A percentile compares a stretch with the other conserved stretches of the same genome.
These are phyloP conservation scores for Candolleomyces aberdarensis DNA, from an alignment of 768 basidiomycete genomes.

Conservation along the genomic window DNA sequence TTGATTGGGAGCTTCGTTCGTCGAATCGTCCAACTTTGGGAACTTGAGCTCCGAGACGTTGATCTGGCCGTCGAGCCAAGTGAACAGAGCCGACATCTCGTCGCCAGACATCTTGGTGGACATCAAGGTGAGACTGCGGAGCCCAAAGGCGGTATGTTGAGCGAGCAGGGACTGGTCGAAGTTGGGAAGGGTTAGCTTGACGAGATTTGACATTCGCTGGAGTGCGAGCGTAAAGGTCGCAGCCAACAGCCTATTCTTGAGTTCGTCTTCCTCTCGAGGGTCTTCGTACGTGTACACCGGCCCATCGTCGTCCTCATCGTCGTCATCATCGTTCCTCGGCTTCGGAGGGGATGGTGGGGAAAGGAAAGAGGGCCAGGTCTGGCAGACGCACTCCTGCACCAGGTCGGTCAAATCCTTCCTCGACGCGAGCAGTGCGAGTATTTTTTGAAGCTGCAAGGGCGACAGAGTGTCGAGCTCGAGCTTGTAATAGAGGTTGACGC, in stretches of 20 bases:
- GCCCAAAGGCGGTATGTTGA: conserved; percentile 40
- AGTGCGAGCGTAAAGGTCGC: conserved; percentile 43
- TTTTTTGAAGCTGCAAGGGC: conserved; percentile 26
- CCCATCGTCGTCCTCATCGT: conserved; percentile 10
- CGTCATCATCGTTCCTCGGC: not conserved
- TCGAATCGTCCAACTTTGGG: conserved; percentile 32
- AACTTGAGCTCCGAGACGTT: conserved; percentile 38
- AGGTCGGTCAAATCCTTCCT: conserved; percentile 38
- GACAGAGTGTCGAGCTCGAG: conserved; percentile 33
- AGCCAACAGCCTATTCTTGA: conserved; percentile 29
- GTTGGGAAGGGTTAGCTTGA: conserved; percentile 36
- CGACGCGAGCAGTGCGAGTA: conserved; percentile 35
- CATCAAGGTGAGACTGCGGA: conserved; percentile 37
- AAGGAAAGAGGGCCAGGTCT: conserved; percentile 42
- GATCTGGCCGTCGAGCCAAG: conserved; percentile 41
- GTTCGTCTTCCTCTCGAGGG: not conserved
- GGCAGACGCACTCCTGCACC: conserved; percentile 37
- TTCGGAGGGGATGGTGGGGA: not conserved
- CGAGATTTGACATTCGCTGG: conserved; percentile 44
- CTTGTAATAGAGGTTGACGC: conserved; percentile 27
- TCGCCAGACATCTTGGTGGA: conserved; percentile 25
- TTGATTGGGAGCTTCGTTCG: conserved; percentile 10
- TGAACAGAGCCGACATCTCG: conserved; percentile 32
- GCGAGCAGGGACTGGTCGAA: conserved; percentile 41
- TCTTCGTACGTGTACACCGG: not conserved